phyloP scores from a whole-genome alignment of 495 filamentous ascomycete species.

The Talaromyces proteolyticus region DNA sequence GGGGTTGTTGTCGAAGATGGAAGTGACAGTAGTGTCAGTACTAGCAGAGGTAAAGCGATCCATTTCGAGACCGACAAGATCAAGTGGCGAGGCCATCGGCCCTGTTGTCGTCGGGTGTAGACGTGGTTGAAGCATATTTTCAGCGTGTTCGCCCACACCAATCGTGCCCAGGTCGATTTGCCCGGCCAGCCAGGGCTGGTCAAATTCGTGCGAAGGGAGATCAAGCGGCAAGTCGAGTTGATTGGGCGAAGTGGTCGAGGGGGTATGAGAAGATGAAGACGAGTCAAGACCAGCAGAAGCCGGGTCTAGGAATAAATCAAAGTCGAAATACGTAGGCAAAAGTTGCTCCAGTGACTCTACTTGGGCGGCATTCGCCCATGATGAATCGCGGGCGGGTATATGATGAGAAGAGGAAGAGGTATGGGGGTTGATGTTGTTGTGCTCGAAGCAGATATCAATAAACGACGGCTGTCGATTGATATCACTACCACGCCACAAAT shows the following conservation, averaged over 20 bases:
- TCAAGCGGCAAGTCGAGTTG: neutral
- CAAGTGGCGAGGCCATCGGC: too few relatives aligned
- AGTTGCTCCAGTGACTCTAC: slow-evolving; percentile 1
- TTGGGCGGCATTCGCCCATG: slow-evolving; percentile 1
- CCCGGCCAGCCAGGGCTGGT: neutral
- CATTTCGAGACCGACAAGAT: slow-evolving; percentile 2
- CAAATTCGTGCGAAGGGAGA: neutral
- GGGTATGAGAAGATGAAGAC: neutral
- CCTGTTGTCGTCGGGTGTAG: too few relatives aligned
- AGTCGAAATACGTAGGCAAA: slow-evolving; percentile 1
- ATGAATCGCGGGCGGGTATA: neutral
- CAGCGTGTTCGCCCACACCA: neutral
- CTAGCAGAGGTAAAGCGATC: slow-evolving; percentile 1
- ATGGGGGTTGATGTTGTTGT: neutral
- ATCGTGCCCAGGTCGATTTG: neutral
- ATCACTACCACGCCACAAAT: neutral
- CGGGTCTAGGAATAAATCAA: slow-evolving; percentile 1
- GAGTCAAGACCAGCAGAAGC: neutral
- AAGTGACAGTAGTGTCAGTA: neutral
- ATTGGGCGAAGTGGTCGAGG: neutral
- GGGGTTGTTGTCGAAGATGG: neutral
- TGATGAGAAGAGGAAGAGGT: neutral
- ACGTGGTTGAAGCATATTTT: neutral
- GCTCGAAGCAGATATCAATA: slow-evolving; percentile 6
- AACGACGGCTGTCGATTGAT: slow-evolving; percentile 1